Percentiles rank a stretch among this genome's conserved stretches.
Evolutionary conservation across 208 protist species (phyloP).

Genomic region (Trichomonas vaginalis): DNA sequence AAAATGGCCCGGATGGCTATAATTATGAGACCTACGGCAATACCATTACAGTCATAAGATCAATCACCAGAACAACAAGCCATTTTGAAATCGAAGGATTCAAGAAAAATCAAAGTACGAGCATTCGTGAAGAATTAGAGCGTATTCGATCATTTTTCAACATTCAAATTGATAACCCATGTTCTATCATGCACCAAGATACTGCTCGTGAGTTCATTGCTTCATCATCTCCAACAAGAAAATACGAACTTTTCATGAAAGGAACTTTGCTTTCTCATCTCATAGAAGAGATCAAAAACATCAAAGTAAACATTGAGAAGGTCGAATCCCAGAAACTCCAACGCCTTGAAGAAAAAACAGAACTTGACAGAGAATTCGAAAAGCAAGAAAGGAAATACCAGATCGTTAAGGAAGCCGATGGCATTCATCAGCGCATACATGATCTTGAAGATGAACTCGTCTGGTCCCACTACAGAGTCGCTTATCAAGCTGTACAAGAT

Average conservation of each 20-base stretch:
- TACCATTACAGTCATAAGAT: not conserved
- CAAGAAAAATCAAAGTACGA: not conserved
- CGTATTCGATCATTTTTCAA: not conserved
- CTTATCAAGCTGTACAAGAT: not conserved
- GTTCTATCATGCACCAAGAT: conserved; percentile 17
- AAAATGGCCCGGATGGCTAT: not conserved
- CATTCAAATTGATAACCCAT: conserved; percentile 12
- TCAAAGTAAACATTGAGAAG: not conserved
- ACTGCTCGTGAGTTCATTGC: not conserved
- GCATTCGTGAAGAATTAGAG: not conserved
- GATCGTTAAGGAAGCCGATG: conserved; percentile 5
- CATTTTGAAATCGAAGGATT: not conserved
- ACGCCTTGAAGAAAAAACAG: not conserved
- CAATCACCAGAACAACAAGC: not conserved
- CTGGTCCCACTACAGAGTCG: not conserved
- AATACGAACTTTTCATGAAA: conserved; percentile 15
- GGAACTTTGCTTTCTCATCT: not conserved
- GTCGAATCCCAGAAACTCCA: not conserved
- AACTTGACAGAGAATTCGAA: not conserved
- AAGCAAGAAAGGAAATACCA: not conserved
- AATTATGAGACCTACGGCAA: not conserved
- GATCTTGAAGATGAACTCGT: conserved; percentile 14
- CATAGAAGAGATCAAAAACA: not conserved
- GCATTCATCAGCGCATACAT: not conserved
- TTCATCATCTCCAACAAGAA: not conserved